Percentiles rank a stretch among this genome's conserved stretches.
Evolutionary conservation across 306 rosid genomes (phyloP).

Genomic region (Quercus robur): DNA sequence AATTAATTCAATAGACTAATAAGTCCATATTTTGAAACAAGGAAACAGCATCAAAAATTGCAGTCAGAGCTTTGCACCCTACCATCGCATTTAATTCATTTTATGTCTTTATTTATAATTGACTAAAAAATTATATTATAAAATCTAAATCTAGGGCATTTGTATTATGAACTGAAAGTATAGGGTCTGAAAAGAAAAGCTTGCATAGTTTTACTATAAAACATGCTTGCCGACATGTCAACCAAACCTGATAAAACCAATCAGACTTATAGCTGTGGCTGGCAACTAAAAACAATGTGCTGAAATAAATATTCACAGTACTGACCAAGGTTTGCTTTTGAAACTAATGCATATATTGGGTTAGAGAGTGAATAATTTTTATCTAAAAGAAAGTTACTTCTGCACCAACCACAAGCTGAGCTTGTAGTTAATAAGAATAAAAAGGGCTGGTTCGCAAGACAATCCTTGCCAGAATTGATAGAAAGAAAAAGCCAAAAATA

Average conservation of each 20-base stretch:
- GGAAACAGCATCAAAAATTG: neutral
- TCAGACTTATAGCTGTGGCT: neutral
- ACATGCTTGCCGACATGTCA: neutral
- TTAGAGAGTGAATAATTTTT: neutral
- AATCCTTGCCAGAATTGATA: neutral
- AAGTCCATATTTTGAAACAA: neutral
- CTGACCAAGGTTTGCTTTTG: neutral
- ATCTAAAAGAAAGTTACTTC: neutral
- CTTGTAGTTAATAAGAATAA: neutral
- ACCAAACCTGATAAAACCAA: neutral
- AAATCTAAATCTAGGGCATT: no score
- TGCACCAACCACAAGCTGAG: neutral
- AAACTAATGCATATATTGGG: neutral
- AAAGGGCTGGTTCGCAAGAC: neutral
- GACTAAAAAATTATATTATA: no score
- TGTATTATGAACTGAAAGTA: neutral
- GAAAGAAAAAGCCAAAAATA: neutral
- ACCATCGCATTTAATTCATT: no score
- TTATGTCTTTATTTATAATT: no score
- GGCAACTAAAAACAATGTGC: neutral
- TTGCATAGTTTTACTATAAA: neutral
- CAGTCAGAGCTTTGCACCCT: neutral
- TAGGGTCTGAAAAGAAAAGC: neutral
- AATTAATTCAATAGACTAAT: neutral
- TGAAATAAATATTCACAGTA: neutral